Evolutionary conservation across 1,139 yeast species (phyloP).

Genomic region (Yamadazyma trypodendri): DNA sequence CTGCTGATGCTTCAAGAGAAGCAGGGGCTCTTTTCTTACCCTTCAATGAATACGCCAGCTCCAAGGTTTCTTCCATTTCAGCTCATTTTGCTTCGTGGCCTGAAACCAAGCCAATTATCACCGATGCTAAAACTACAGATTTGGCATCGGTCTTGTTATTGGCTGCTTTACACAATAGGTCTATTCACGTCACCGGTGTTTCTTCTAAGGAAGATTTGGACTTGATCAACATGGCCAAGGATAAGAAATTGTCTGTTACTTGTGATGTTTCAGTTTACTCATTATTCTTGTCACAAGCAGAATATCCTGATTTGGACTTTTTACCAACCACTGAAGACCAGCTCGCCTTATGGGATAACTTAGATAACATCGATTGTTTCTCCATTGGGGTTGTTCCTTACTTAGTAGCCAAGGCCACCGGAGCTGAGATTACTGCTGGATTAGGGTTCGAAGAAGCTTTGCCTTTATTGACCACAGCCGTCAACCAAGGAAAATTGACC

Average conservation of each 20-base stretch:
- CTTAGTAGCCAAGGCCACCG: conserved; percentile 63
- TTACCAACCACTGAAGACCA: conserved; percentile 83
- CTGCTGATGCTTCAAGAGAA: conserved; percentile 59
- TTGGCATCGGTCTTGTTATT: conserved; percentile 86
- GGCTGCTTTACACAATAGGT: conserved; percentile 83
- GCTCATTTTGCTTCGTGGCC: conserved; percentile 88
- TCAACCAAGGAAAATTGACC: conserved; percentile 68
- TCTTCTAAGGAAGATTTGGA: conserved; percentile 79
- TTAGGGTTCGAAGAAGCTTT: conserved; percentile 77
- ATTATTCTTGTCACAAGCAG: conserved; percentile 71
- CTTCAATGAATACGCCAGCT: conserved; percentile 67
- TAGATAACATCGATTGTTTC: conserved; percentile 78
- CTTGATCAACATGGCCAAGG: conserved; percentile 82
- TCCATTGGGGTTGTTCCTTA: conserved; percentile 82
- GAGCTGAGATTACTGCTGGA: conserved; percentile 63
- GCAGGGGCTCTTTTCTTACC: conserved; percentile 85
- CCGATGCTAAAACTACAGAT: conserved; percentile 91
- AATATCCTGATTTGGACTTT: conserved; percentile 58
- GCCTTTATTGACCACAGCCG: conserved; percentile 82
- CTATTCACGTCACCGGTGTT: conserved; percentile 88
- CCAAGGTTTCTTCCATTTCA: conserved; percentile 73
- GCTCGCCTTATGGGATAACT: conserved; percentile 74
- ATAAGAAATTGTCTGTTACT: conserved; percentile 76
- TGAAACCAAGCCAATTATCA: conserved; percentile 74
- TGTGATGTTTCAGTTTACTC: conserved; percentile 87